Evolutionary conservation across 352 stramenopile species (phyloP), one percentile per base, ranked within the genome.

Genomic region (Phytopythium montanum): DNA sequence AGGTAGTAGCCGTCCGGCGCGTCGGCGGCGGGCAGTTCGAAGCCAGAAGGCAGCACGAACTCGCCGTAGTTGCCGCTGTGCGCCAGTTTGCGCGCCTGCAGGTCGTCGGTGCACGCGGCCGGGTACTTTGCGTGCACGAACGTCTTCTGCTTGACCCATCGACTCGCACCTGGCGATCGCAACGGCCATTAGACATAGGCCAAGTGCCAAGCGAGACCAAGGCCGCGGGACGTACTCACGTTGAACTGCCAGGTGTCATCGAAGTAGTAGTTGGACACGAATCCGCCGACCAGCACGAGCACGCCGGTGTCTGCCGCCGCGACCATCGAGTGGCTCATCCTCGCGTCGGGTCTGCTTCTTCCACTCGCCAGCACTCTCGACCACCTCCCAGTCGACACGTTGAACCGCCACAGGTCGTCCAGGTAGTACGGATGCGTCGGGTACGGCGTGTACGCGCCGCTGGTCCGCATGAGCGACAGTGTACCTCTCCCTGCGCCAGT

Each of bases 211-310:
- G 26, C 45, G 26, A 19, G 23, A 45, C 10, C 31, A 23, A 25
- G 5, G 7, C 6, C 25, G 53, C 39, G 29, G 3, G 23, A 75
- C 63, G 68, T 81, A 71, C 85, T 94, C 39, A 94, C 94, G 71
- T 98, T 98, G 76, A 96, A 98, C 64, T 97, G 88, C 96, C 96
- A 99, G 19, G 91, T 97, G 65, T 98, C 96, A 45, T 97, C 84
- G 65, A 95, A 98, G 69, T 97, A 93, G 62, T 95, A 87, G 60
- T 98, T 98, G 64, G 92, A 85, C 41, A 90, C 69, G 69, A 97
- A 98, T 0, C 96, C 96, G 16, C 95, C 94, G 56, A 98, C 92
- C 2, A 98, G 62, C 10, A 98, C 57, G n/a, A 98, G 88, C 0
- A 97, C 69, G 48, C 95, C 71, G 16, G 23, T 3, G n/a, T 56